phyloP scores from a whole-genome alignment of 305 asterid species.

The Fraxinus xanthoxyloides region DNA sequence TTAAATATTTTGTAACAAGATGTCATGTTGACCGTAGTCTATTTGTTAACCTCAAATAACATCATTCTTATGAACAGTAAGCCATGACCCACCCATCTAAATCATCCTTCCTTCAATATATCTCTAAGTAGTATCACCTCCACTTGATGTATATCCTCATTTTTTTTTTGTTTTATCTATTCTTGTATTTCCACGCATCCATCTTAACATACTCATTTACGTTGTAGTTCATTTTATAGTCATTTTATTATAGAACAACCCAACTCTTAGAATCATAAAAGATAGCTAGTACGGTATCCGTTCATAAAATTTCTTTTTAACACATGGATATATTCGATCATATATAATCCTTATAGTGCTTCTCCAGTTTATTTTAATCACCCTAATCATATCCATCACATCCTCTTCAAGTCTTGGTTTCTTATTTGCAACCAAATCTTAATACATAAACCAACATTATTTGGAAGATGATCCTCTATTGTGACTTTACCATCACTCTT shows the following conservation, averaged over 20 bases:
- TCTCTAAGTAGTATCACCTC: not conserved
- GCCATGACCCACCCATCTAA: not conserved
- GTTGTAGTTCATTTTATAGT: not conserved
- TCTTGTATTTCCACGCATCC: not conserved
- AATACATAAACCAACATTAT: not conserved
- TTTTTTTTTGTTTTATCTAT: not conserved
- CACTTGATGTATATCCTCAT: not conserved
- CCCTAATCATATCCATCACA: not conserved
- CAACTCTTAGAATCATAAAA: not conserved
- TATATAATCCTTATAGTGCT: not conserved
- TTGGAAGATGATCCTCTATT: not conserved
- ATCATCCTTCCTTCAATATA: not conserved
- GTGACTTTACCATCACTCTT: not conserved
- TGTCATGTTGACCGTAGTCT: not conserved
- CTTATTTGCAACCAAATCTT: not conserved
- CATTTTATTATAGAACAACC: not conserved
- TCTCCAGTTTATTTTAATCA: not conserved
- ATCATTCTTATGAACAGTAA: not conserved
- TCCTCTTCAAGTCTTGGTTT: not conserved
- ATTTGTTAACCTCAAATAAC: not conserved
- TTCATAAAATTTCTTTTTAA: not conserved
- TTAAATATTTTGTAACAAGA: not conserved
- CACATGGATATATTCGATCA: not conserved
- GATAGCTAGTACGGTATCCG: not conserved
- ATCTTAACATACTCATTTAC: not conserved